Base-by-base conservation (phyloP, 2,329 filamentous ascomycete genomes). In the Dactylonectria estremocensis region DNA sequence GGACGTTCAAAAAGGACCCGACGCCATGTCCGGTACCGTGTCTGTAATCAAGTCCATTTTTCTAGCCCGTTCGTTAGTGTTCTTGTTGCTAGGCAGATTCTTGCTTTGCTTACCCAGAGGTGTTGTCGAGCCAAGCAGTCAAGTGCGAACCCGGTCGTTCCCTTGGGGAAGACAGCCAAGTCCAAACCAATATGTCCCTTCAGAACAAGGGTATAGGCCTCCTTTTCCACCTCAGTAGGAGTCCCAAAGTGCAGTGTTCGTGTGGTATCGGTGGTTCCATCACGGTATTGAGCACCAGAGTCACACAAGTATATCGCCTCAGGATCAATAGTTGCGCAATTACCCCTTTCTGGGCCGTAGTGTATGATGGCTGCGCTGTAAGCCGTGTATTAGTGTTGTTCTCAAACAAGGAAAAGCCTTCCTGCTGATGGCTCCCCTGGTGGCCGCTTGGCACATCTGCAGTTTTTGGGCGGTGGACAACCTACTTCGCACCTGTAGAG, bases 21-120 rank as follows among this genome's bases (percentile, higher is more conserved):
- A 99, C 93, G 49, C 96, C 96, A 79, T 99, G 96, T 10, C 96
- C 96, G 5, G 96, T 99, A 64, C 96, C 96, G 79, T 99, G 96
- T 43, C 96, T 90, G 81, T 98, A 99, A 79, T 99, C 96, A 13
- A 99, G 86, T 0, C 96, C 96, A 77, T 95, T 69, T 71, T 76
- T 77, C 81, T 82, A 33, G 56, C 8, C 2, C 10, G 9, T 14
- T 7, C n/a, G 50, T 79, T 63, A 81, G 75, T 46, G 5, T 20
- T 40, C 2, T 5, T 3, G 8, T 55, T 24, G 2, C 28, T 8
- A 9, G 9, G 3, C 3, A 20, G 13, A 20, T 53, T 52, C 24
- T 31, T 49, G 9, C 10, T 46, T 22, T 45, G 74, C 86, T 78
- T 83, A 93, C 92, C 96, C 96, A 99, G 67, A 99, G 87, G 77